A percentile compares a stretch with the other conserved stretches of the same genome.
Conservation (phyloP, 441 rosid genomes). For the Rhodomyrtus psidioides region DNA sequence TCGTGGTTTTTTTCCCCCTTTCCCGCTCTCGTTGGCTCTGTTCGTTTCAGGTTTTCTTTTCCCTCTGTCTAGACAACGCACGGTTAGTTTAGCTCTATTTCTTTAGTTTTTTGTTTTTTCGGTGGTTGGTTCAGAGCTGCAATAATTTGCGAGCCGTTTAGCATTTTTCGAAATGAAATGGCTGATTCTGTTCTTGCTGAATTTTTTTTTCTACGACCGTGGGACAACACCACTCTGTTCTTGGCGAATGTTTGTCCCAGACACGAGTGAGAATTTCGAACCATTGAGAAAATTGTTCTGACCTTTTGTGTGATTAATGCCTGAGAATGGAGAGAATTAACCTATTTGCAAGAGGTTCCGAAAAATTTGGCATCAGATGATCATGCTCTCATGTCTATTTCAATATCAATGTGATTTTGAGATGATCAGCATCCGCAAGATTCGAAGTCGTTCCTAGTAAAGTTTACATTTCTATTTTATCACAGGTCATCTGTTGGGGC, state of each 20-base stretch:
- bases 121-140: background rate
- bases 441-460: background rate
- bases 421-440: background rate
- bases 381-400: background rate
- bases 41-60: background rate
- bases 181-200: background rate
- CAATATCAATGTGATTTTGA: background rate
- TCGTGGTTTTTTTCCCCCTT: background rate
- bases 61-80: background rate
- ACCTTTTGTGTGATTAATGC: background rate
- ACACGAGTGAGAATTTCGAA: background rate
- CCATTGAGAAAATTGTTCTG: background rate
- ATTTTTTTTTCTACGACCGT: background rate
- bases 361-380: background rate
- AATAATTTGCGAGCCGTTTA: background rate
- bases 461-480: background rate
- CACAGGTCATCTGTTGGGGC: background rate
- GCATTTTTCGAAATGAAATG: background rate
- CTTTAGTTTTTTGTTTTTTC: background rate
- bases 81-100: background rate
- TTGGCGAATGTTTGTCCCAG: background rate
- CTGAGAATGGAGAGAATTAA: background rate
- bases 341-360: background rate
- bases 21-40: background rate
- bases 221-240: background rate